Evolutionary conservation across 2,329 filamentous ascomycete genomes (phyloP).

Genomic region (Corniculantispora saksenae): DNA sequence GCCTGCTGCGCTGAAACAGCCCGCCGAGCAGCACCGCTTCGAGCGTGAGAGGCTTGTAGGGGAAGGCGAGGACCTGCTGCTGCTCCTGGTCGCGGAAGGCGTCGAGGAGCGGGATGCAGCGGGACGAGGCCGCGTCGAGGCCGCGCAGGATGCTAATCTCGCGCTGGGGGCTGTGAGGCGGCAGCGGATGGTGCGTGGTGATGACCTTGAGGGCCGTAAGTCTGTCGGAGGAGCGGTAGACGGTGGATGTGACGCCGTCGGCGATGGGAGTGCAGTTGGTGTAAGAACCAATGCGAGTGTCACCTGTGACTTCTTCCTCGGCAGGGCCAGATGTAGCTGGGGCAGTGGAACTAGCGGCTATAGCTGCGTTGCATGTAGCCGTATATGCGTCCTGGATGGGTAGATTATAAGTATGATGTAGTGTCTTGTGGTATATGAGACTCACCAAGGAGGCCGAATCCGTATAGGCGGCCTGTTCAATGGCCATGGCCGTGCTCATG

Average conservation of each 20-base stretch:
- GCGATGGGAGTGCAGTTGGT: constrained; percentile 55
- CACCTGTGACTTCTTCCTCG: constrained; percentile 28
- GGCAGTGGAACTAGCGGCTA: constrained; percentile 21
- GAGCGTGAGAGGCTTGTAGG: constrained; percentile 76
- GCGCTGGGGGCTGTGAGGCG: constrained; percentile 79
- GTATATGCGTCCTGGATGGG: constrained; percentile 59
- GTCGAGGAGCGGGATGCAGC: constrained; percentile 67
- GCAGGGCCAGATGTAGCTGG: constrained; percentile 10
- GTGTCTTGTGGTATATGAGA: constrained; percentile 19
- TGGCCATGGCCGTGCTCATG: constrained; percentile 55
- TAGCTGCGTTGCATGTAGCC: constrained; percentile 37
- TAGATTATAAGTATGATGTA: neutral
- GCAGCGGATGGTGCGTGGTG: constrained; percentile 67
- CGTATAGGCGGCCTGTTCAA: constrained; percentile 67
- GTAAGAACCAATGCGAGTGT: constrained; percentile 54
- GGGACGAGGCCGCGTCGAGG: constrained; percentile 58
- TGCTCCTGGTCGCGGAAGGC: constrained; percentile 72
- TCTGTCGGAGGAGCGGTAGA: constrained; percentile 67
- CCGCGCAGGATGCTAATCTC: constrained; percentile 74
- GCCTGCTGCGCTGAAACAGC: too few species aligned
- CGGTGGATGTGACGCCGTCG: constrained; percentile 75
- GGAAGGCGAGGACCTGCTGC: constrained; percentile 78
- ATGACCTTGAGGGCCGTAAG: constrained; percentile 78
- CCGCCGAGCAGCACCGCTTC: constrained; percentile 63
- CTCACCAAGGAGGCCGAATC: constrained; percentile 59